Evolutionary conservation across 176 grass and related monocot genomes (phyloP).

Genomic region (Carex cristatella): DNA sequence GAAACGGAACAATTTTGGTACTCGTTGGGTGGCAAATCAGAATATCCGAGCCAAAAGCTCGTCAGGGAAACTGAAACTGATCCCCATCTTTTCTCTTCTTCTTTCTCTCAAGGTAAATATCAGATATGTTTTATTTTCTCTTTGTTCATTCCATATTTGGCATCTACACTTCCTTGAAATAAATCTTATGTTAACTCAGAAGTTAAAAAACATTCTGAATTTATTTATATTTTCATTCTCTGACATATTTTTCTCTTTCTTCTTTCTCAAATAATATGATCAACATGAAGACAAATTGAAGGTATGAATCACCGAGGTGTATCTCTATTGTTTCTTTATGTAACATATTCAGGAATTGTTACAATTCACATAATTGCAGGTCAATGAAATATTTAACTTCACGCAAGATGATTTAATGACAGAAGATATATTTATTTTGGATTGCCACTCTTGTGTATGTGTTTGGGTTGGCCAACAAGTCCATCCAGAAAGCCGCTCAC

Average conservation of each 20-base stretch:
- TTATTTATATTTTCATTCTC: constrained; percentile 24
- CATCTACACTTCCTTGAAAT: neutral
- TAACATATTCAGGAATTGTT: constrained; percentile 10
- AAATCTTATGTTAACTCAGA: constrained; percentile 9
- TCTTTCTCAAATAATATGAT: constrained; percentile 13
- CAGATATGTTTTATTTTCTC: constrained; percentile 1
- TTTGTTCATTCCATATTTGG: neutral
- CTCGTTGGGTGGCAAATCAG: constrained; percentile 78
- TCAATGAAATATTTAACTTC: constrained; percentile 97
- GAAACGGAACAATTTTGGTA: constrained; percentile 97
- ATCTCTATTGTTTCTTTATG: constrained; percentile 4
- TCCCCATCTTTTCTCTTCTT: constrained; percentile 80
- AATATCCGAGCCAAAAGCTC: constrained; percentile 86
- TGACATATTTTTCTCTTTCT: constrained; percentile 25
- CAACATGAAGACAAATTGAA: constrained; percentile 71
- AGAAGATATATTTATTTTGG: constrained; percentile 90
- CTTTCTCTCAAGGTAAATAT: constrained; percentile 71
- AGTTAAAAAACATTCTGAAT: constrained; percentile 9
- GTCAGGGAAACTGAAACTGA: constrained; percentile 77
- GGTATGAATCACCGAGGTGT: constrained; percentile 41
- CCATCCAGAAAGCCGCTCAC: constrained; percentile 58
- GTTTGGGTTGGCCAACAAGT: constrained; percentile 85
- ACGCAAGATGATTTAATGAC: constrained; percentile 98
- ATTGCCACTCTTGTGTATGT: constrained; percentile 71
- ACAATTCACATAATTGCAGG: constrained; percentile 47